Evolutionary conservation across 2,329 filamentous ascomycete species (phyloP), one percentile per base, ranked within the genome.

Genomic region (Alternaria brassicicola): DNA sequence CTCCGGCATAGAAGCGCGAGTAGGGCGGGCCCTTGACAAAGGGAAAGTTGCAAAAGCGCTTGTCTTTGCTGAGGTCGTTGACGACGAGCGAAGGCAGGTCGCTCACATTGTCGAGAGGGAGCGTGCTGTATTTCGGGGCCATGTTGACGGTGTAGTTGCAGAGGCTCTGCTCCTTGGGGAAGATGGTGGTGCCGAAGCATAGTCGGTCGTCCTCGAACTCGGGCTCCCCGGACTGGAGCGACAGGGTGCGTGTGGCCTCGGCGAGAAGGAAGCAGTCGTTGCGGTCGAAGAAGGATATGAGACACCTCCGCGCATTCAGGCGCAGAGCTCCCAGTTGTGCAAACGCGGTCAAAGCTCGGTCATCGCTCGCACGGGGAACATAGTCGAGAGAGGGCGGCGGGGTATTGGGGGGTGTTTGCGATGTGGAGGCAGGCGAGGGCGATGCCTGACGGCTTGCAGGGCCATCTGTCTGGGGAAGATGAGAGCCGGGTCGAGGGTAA

Each of bases 1-100:
- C 86, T 17, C 84, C 84, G 6, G 84, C 84, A 57, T 86, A 85
- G 66, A 87, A 87, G 3, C 72, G 68, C 17, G 69, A 66, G 31
- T 57, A 72, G 61, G 63, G 77, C 55, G 46, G 74, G 15, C 69
- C 71, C 10, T 58, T 52, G n/a, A 78, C 74, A 7, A 69, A 76
- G 3, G 72, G 66, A 50, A 68, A 72, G 48, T 68, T 55, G 36
- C 76, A 73, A 61, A 81, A 78, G 61, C 78, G 80, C 19, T 75
- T 67, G 49, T 76, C 75, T n/a, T 55, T 23, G 15, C 61, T 55
- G 17, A 78, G 52, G 49, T 78, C 75, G 54, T 71, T 69, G 21
- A 78, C 68, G 3, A 78, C 63, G 4, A 76, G 65, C 0, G 69
- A 67, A 4, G 74, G 72, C 4, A 73, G 45, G 28, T 64, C 63